Base-by-base conservation (phyloP, 345 rosid species). In the Populus nigra region DNA sequence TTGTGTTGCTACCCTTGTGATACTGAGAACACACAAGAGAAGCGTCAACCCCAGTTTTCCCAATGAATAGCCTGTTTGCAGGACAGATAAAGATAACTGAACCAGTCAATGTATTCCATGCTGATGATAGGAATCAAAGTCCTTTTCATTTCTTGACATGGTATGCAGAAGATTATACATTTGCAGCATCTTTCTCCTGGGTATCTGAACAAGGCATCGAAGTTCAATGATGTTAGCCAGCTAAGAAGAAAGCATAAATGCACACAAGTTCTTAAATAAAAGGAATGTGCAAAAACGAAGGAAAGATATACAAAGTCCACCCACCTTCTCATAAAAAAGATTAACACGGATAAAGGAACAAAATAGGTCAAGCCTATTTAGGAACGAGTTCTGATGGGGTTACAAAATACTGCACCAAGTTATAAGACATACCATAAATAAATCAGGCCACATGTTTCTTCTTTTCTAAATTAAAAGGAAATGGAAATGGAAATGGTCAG, bases 321-420 rank as follows among this genome's bases (percentile, higher is more conserved):
- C 88, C 89, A 84, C 97, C 99, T 92, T 96, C 91, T 96, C 95
- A 13, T 33, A 94, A 91, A 50, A 92, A 79, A 96, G 93, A 84
- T 90, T 96, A 74, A 92, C 99, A 50, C 94, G 94, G 68, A 92
- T 91, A 73, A 96, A 96, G 73, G 94, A 91, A 83, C 97, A 96
- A 81, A 93, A 96, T 78, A 96, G 93, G 86, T n/a, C n/a, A n/a
- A n/a, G n/a, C n/a, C n/a, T n/a, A n/a, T n/a, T n/a, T n/a, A n/a
- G n/a, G n/a, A n/a, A 95, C 17, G 97, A 96, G 87, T 96, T 96
- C 86, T 96, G 99, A 88, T 93, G 96, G 67, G 98, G 98, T 98
- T 96, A 97, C 94, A 91, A 90, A 88, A 88, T 79, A 81, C 87
- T 80, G 85, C 86, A 84, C 83, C 80, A 83, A 79, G 90, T 94